phyloP scores from a whole-genome alignment of 2,329 filamentous ascomycete species.

The Fusarium tricinctum region DNA sequence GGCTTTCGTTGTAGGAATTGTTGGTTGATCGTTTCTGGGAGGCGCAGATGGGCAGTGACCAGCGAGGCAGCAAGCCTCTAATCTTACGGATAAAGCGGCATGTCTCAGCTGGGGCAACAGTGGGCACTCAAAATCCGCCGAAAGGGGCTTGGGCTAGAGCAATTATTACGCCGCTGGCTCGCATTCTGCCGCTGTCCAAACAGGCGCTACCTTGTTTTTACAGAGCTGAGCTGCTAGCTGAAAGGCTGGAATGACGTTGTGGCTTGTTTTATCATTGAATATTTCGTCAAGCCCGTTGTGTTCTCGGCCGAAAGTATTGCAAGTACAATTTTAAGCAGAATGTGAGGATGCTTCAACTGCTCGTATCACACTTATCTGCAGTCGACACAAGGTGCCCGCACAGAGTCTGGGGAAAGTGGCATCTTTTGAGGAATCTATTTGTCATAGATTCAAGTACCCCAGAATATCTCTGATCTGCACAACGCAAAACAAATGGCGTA shows the following conservation, averaged over 20 bases:
- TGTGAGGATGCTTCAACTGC: neutral
- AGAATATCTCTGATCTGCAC: slow-evolving; percentile 22
- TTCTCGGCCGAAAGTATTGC: neutral
- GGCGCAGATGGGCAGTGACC: neutral
- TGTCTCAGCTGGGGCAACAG: slow-evolving; percentile 35
- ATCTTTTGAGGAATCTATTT: slow-evolving; percentile 36
- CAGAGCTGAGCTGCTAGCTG: slow-evolving; percentile 3
- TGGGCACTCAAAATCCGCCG: slow-evolving; percentile 18
- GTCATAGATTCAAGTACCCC: slow-evolving; percentile 38
- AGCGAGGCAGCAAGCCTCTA: slow-evolving; percentile 1
- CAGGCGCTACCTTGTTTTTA: neutral
- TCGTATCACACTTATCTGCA: neutral
- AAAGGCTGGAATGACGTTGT: neutral
- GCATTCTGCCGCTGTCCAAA: slow-evolving; percentile 1
- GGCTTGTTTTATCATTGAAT: neutral
- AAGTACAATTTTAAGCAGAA: neutral
- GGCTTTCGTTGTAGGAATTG: slow-evolving; percentile 13
- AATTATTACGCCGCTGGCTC: slow-evolving; percentile 19
- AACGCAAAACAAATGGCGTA: slow-evolving; percentile 12
- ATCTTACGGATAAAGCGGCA: slow-evolving; percentile 42
- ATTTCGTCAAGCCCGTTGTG: neutral
- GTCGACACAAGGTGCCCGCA: slow-evolving; percentile 14
- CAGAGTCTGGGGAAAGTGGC: slow-evolving; percentile 31
- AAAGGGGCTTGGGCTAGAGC: neutral
- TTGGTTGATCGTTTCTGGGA: slow-evolving; percentile 14